Conservation (phyloP, 345 rosid species). For the Gossypium arboreum region DNA sequence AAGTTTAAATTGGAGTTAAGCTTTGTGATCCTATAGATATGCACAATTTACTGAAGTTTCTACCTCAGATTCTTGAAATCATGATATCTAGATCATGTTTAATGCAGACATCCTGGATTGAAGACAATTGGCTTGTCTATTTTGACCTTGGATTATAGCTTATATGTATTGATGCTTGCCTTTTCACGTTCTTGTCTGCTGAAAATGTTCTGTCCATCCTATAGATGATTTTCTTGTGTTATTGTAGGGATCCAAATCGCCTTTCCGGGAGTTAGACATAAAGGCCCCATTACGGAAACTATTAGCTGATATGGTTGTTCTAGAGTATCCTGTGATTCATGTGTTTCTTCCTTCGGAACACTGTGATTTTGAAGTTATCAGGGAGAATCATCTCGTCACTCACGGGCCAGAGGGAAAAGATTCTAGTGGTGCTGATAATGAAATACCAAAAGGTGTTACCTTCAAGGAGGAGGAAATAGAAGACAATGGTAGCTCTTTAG, state of each 20-base stretch:
- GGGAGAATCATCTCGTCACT: constrained; percentile 21
- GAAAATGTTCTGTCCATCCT: not conserved
- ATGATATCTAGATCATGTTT: not conserved
- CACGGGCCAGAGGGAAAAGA: constrained; percentile 24
- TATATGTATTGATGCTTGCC: constrained; percentile 2
- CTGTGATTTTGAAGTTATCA: constrained; percentile 58
- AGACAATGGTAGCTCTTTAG: constrained; percentile 39
- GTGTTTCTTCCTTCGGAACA: constrained; percentile 71
- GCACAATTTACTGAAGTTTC: not conserved
- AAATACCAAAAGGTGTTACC: constrained; percentile 37
- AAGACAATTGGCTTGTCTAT: not conserved
- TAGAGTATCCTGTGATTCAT: constrained; percentile 87
- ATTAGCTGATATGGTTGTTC: constrained; percentile 45
- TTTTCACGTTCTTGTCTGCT: not conserved
- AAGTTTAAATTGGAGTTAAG: not conserved
- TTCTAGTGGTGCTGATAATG: constrained; percentile 27
- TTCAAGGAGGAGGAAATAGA: constrained; percentile 71
- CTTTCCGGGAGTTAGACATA: constrained; percentile 58
- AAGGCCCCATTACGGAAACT: constrained; percentile 58
- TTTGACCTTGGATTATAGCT: not conserved
- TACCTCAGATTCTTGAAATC: constrained; percentile 1
- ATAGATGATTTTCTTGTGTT: constrained; percentile 11
- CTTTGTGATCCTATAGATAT: not conserved
- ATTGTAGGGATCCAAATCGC: constrained; percentile 62
- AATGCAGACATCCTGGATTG: not conserved